phyloP scores from a whole-genome alignment of 192 early-diverging fungal genomes.

The Coemansia sp. region DNA sequence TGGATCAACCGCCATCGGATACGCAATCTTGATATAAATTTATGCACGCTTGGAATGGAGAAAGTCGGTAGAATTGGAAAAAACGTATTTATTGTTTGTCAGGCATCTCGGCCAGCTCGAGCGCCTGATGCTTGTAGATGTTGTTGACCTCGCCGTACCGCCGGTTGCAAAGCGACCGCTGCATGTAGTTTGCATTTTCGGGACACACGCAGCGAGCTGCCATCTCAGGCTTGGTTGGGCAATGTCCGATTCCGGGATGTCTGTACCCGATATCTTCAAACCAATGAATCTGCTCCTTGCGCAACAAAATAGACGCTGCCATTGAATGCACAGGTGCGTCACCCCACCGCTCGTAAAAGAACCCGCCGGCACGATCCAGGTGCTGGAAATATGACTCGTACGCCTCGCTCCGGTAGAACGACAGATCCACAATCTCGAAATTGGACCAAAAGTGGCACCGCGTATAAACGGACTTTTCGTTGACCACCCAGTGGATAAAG shows the following conservation, averaged over 20 bases:
- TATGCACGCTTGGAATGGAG: too few species aligned
- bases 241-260: constrained; percentile 65
- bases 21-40: too few species aligned
- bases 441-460: constrained; percentile 78
- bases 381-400: constrained; percentile 62
- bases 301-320: constrained; percentile 60
- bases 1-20: too few species aligned
- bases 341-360: constrained; percentile 67
- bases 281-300: constrained; percentile 65
- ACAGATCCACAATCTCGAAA: constrained; percentile 69
- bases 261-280: constrained; percentile 76
- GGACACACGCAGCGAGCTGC: constrained; percentile 46
- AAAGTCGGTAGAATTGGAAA: not conserved
- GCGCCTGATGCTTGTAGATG: constrained; percentile 26
- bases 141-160: constrained; percentile 27
- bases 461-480: constrained; percentile 62
- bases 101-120: constrained; percentile 37
- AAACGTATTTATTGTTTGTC: constrained; percentile 13
- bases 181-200: constrained; percentile 34
- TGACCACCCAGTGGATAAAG: constrained; percentile 54
- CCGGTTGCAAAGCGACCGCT: constrained; percentile 38
- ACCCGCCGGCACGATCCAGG: constrained; percentile 61
- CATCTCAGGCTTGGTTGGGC: constrained; percentile 59
- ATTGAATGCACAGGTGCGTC: constrained; percentile 70
- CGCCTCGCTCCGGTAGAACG: constrained; percentile 55